phyloP scores from a whole-genome alignment of 164 flowering plant genomes.

The Magnolia kwangsiensis region DNA sequence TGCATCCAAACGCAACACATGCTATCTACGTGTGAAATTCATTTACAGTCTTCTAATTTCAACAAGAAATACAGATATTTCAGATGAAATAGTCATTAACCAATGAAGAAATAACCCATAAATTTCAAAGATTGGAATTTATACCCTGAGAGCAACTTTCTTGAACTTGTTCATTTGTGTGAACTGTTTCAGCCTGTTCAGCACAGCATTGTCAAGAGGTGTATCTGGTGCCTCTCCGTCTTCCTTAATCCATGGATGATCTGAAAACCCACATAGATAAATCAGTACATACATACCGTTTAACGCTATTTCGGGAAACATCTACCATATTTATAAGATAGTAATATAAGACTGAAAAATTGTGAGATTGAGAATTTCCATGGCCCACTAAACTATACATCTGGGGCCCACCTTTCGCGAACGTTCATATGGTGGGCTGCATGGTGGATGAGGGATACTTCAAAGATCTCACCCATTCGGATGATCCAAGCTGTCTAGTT shows the following conservation, averaged over 20 bases:
- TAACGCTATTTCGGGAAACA: background rate
- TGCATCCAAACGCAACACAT: no score
- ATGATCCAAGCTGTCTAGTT: background rate
- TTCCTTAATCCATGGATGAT: constrained; percentile 95
- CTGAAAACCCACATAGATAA: constrained; percentile 24
- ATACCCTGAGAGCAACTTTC: constrained; percentile 89
- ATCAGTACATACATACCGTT: background rate
- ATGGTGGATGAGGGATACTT: background rate
- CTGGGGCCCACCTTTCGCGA: background rate
- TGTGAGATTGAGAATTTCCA: background rate
- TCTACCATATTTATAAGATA: background rate
- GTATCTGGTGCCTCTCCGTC: constrained; percentile 95
- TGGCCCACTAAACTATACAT: background rate
- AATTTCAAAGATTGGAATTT: background rate
- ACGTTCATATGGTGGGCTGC: background rate
- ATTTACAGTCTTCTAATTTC: no score
- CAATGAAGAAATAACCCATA: no score
- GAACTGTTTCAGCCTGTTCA: constrained; percentile 83
- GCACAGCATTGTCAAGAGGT: constrained; percentile 90
- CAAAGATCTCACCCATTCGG: background rate
- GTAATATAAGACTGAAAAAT: no score
- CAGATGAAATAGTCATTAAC: no score
- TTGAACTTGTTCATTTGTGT: constrained; percentile 91
- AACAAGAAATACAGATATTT: no score
- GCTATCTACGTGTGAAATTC: no score